Evolutionary conservation across 108 stramenopile genomes (phyloP), one percentile per base, ranked within the genome.

Genomic region (Nitzschia sp.): DNA sequence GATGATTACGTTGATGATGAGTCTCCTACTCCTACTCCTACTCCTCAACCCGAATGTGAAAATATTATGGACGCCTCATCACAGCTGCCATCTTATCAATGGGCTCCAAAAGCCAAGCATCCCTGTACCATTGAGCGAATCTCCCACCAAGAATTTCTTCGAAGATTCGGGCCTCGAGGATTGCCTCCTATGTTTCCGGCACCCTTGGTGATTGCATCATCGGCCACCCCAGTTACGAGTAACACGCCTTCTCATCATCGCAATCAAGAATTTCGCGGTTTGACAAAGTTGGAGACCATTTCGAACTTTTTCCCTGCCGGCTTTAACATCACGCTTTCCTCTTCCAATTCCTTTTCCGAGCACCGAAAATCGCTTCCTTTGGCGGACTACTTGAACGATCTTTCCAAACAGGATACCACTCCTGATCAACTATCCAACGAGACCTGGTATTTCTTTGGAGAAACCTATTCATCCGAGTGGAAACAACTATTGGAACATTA

Each of bases 401-500:
- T 80, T 1, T 36, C 79, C 8, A 36, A 34, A 9, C 54, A 52
- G 2, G 70, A 82, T 38, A 92, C 86, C 2, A 23, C 52, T 2
- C 88, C 88, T 2, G 64, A 83, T 62, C 85, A 83, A 56, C 45
- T 81, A 1, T 82, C 85, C 27, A 93, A 87, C 54, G 89, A 93
- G 67, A 89, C 82, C 3, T 94, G 93, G 93, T 94, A 94, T 64
- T 53, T 94, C 13, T 94, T 94, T 71, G 93, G 92, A 21, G 90
- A 94, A 75, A 94, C 93, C 2, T 88, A 73, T 54, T 71, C 82
- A 5, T 36, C 62, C 1, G 85, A 85, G 75, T 94, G 93, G 93
- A 71, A 53, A 71, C 53, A 53, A 57, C 73, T 85, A 57, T 70
- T 78, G 50, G 28, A 53, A 30, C 41, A 76, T 19, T 91, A 91